A percentile compares a stretch with the other conserved stretches of the same genome.
Evolutionary conservation across 345 rosid species (phyloP).

Genomic region (Hypericum androsaemum): DNA sequence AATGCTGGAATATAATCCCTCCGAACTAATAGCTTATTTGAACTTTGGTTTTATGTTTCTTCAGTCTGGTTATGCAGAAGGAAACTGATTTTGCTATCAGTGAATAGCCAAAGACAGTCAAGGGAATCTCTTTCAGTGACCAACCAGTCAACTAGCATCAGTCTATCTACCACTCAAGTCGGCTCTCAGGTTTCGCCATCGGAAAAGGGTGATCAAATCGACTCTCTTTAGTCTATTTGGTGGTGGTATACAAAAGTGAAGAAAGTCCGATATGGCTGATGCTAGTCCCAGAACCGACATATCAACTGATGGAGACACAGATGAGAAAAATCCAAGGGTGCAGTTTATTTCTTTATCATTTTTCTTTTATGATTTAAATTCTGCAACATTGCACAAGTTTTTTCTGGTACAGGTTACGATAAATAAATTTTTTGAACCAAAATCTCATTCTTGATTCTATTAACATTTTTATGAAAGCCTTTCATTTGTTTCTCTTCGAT

Average conservation of each 20-base stretch:
- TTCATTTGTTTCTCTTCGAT: too few relatives aligned
- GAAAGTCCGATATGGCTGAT: constrained; percentile 69
- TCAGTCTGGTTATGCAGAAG: neutral
- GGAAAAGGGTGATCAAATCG: constrained; percentile 29
- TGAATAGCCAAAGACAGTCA: neutral
- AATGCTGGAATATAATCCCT: too few relatives aligned
- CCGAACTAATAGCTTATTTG: too few relatives aligned
- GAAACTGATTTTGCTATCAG: constrained; percentile 2
- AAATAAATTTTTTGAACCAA: constrained; percentile 10
- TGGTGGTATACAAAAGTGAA: constrained; percentile 35
- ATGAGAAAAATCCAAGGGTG: constrained; percentile 81
- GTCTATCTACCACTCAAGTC: constrained; percentile 17
- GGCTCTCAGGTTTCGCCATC: constrained; percentile 22
- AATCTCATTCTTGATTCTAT: too few relatives aligned
- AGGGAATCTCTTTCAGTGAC: neutral
- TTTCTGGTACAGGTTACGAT: neutral
- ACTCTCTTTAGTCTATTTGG: constrained; percentile 27
- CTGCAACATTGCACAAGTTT: neutral
- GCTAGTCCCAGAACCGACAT: constrained; percentile 82
- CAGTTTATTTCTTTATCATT: constrained; percentile 11
- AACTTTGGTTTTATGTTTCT: too few relatives aligned
- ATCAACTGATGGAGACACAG: constrained; percentile 87
- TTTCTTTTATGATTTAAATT: neutral
- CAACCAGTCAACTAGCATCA: constrained; percentile 17
- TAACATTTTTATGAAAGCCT: too few relatives aligned